A percentile compares a stretch with the other conserved stretches of the same genome.
phyloP scores from a whole-genome alignment of 805 yeast genomes.

The Candida argentea region DNA sequence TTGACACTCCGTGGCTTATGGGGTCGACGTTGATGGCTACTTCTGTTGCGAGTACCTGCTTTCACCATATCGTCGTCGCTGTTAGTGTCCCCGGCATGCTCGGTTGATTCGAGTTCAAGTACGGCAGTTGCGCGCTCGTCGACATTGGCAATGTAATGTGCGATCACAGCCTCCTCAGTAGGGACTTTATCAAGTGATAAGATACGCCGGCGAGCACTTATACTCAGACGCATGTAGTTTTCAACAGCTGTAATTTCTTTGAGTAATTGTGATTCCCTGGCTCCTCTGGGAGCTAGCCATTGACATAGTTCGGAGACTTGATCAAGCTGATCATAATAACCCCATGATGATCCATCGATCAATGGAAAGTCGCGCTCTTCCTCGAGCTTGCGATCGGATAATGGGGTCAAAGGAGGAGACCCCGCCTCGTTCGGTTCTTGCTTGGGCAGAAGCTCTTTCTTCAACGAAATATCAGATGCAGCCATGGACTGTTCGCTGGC shows the following conservation, averaged over 20 bases:
- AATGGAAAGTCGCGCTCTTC: conserved; percentile 59
- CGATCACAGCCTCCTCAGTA: conserved; percentile 29
- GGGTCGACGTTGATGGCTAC: conserved; percentile 1
- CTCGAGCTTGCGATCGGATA: conserved; percentile 45
- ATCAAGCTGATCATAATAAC: conserved; percentile 51
- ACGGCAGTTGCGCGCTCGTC: conserved; percentile 17
- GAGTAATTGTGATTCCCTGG: conserved; percentile 54
- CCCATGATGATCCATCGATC: conserved; percentile 51
- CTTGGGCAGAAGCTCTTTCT: background rate
- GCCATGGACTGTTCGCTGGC: conserved; percentile 4
- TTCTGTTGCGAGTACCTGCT: conserved; percentile 13
- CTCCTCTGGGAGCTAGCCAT: conserved; percentile 75
- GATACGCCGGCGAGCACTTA: conserved; percentile 49
- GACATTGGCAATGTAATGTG: conserved; percentile 25
- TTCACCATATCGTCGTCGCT: conserved; percentile 13
- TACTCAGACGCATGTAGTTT: conserved; percentile 44
- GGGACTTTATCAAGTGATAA: conserved; percentile 34
- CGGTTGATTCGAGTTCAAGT: conserved; percentile 9
- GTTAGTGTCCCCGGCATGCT: conserved; percentile 22
- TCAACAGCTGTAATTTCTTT: conserved; percentile 49
- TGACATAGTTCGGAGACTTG: conserved; percentile 44
- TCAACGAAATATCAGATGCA: conserved; percentile 6
- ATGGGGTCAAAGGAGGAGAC: background rate
- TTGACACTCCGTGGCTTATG: conserved; percentile 5
- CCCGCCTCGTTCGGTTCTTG: background rate